phyloP scores from a whole-genome alignment of 1,284 basidiomycete species.

The Sphagnurus paluster region DNA sequence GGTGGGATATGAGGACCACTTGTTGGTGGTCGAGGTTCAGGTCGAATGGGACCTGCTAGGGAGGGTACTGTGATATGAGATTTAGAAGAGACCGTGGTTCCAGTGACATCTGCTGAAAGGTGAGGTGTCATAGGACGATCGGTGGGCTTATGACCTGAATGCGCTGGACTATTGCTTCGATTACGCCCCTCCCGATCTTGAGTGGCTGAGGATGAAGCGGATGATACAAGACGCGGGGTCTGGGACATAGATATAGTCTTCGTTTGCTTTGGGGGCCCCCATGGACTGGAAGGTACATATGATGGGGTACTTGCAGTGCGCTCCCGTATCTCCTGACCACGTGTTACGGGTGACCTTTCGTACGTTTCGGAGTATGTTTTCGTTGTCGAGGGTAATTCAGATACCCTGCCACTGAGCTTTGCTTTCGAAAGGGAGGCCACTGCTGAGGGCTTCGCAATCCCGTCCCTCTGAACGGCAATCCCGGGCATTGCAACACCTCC shows the following conservation, averaged over 20 bases:
- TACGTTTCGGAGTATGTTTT: conserved; percentile 3
- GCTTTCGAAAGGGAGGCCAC: conserved; percentile 24
- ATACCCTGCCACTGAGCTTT: conserved; percentile 4
- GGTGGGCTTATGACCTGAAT: conserved; percentile 5
- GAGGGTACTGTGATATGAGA: conserved; percentile 30
- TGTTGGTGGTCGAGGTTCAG: conserved; percentile 44
- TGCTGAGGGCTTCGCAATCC: conserved; percentile 10
- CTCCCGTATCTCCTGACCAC: conserved; percentile 36
- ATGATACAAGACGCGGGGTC: not conserved
- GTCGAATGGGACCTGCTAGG: conserved; percentile 44
- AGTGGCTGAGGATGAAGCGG: not conserved
- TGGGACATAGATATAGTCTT: not conserved
- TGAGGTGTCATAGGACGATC: conserved; percentile 4
- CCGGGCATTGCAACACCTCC: conserved; percentile 75
- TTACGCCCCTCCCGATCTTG: conserved; percentile 2
- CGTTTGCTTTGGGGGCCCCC: not conserved
- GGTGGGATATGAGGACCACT: conserved; percentile 47
- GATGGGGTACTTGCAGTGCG: conserved; percentile 42
- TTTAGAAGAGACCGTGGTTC: conserved; percentile 10
- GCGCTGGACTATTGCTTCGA: conserved; percentile 4
- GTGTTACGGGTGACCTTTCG: conserved; percentile 8
- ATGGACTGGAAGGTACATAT: not conserved
- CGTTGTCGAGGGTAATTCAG: conserved; percentile 5
- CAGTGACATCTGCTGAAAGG: conserved; percentile 5
- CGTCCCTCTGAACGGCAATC: conserved; percentile 35